Percentiles rank a stretch among this genome's conserved stretches.
Evolutionary conservation across 2,329 filamentous ascomycete genomes (phyloP).

Genomic region (Gnomoniopsis smithogilvyi): DNA sequence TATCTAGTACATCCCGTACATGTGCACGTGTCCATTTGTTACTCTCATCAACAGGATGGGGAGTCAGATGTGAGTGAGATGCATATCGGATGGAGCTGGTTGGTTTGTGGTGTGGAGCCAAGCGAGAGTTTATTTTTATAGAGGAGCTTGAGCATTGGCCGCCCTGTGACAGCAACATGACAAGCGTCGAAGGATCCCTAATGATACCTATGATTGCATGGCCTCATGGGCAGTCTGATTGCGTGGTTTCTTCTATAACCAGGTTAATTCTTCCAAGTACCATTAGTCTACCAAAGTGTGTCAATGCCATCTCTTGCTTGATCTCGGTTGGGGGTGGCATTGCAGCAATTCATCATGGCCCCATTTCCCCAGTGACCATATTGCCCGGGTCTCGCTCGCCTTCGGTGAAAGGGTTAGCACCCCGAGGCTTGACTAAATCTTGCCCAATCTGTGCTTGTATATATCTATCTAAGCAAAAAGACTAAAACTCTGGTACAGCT

Average conservation of each 20-base stretch:
- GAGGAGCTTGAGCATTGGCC: background rate
- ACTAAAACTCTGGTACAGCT: background rate
- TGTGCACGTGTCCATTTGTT: no score
- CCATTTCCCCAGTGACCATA: no score
- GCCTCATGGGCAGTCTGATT: background rate
- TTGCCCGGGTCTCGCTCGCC: no score
- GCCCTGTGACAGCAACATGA: background rate
- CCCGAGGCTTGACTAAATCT: background rate
- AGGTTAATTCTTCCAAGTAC: no score
- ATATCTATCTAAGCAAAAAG: background rate
- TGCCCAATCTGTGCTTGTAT: background rate
- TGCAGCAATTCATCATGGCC: no score
- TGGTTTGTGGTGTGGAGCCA: constrained; percentile 2
- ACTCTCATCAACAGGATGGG: background rate
- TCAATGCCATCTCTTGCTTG: no score
- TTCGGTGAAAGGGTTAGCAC: no score
- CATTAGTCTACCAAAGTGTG: no score
- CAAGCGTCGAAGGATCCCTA: background rate
- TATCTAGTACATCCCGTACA: no score
- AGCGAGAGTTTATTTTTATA: background rate
- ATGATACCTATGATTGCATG: background rate
- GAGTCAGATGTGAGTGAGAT: background rate
- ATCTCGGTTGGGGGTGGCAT: no score
- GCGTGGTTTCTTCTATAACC: no score
- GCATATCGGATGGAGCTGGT: background rate